phyloP scores from a whole-genome alignment of 2,329 filamentous ascomycete species.

The Ceratocystis albifundus region DNA sequence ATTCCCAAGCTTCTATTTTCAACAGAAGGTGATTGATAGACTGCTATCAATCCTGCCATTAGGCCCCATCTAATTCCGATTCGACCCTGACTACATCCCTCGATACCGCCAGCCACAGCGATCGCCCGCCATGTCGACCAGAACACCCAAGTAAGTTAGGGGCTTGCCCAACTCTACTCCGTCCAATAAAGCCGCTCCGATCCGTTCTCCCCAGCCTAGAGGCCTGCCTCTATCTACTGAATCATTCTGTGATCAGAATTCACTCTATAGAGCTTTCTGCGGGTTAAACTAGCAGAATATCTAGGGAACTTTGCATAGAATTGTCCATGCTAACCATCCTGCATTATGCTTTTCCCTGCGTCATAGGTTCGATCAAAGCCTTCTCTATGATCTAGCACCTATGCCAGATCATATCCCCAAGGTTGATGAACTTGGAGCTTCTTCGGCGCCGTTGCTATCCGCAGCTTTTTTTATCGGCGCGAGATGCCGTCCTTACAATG shows the following conservation, averaged over 20 bases:
- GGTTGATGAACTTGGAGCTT: slow-evolving; percentile 86
- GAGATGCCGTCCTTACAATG: slow-evolving; percentile 88
- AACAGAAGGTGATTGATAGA: slow-evolving; percentile 1
- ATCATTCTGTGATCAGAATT: too few relatives aligned
- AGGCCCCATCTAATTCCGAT: not conserved
- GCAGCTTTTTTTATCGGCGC: slow-evolving; percentile 96
- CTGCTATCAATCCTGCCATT: not conserved
- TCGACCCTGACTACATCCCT: slow-evolving; percentile 7
- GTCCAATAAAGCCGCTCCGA: not conserved
- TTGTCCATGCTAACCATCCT: slow-evolving; percentile 25
- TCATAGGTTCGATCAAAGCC: slow-evolving; percentile 79
- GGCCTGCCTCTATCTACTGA: not conserved
- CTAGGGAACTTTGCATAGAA: slow-evolving; percentile 20
- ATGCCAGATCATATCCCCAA: slow-evolving; percentile 84
- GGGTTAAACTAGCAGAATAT: slow-evolving; percentile 18
- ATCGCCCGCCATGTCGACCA: slow-evolving; percentile 33
- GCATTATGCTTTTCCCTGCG: slow-evolving; percentile 21
- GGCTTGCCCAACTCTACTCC: not conserved
- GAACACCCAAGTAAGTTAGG: slow-evolving; percentile 35
- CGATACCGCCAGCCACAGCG: slow-evolving; percentile 9
- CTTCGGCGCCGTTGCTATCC: slow-evolving; percentile 80
- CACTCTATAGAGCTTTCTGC: not conserved
- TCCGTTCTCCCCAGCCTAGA: not conserved
- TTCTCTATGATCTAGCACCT: slow-evolving; percentile 91
- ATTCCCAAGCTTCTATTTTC: slow-evolving; percentile 9